Evolutionary conservation across 169 alveolate genomes (phyloP).

Genomic region (Plasmodium ovale): DNA sequence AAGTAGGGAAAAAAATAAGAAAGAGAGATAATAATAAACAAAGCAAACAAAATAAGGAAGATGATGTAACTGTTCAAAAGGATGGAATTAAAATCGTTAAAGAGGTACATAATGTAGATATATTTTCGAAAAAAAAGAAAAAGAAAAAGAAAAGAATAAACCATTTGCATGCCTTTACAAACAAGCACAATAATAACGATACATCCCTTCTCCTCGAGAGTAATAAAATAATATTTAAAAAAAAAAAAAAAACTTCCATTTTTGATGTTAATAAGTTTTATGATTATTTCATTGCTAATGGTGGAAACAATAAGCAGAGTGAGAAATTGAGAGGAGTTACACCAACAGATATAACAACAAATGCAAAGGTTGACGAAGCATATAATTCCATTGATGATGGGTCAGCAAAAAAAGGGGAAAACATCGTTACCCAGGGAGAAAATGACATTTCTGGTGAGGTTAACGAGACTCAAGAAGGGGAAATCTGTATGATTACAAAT

Average conservation of each 20-base stretch:
- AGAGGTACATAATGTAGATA: no score
- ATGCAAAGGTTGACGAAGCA: no score
- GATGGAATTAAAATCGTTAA: no score
- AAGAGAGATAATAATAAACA: background rate
- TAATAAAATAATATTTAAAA: conserved; percentile 21
- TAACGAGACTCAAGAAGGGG: background rate
- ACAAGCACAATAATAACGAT: background rate
- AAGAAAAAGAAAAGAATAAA: conserved; percentile 12
- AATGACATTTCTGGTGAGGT: background rate
- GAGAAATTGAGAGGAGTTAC: background rate
- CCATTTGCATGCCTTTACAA: no score
- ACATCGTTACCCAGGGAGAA: background rate
- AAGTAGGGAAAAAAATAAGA: background rate
- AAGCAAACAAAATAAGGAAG: background rate
- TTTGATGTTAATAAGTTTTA: conserved; percentile 29
- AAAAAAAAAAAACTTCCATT: background rate
- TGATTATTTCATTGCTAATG: background rate
- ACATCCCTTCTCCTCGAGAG: background rate
- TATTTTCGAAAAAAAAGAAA: no score
- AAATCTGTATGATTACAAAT: background rate
- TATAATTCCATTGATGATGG: no score
- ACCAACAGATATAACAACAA: background rate
- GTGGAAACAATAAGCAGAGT: background rate
- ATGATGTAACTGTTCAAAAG: background rate
- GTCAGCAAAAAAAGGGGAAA: no score